Conservation (phyloP, 2,329 filamentous ascomycete species). For the Madurella mycetomatis region DNA sequence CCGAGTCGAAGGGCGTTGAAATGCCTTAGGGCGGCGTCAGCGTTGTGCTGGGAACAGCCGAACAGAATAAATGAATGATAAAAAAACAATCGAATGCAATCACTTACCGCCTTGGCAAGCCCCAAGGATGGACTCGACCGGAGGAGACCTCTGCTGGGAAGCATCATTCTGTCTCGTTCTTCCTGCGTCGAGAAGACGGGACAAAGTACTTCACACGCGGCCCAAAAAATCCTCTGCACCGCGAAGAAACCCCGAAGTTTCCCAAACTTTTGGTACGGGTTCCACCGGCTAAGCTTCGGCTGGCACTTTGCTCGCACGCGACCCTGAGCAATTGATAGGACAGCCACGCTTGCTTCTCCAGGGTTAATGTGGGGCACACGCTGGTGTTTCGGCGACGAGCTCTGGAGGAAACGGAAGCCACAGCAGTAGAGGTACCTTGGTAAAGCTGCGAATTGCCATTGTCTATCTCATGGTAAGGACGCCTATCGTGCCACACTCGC, state of each 20-base stretch:
- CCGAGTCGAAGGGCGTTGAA: slow-evolving; percentile 14
- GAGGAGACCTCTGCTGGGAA: slow-evolving; percentile 51
- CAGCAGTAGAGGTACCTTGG: no score
- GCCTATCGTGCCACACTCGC: not conserved
- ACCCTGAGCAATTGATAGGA: not conserved
- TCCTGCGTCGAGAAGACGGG: slow-evolving; percentile 1
- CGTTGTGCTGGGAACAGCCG: no score
- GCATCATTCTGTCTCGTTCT: slow-evolving; percentile 37
- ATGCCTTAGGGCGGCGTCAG: slow-evolving; percentile 5
- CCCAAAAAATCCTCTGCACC: slow-evolving; percentile 12
- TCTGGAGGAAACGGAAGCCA: no score
- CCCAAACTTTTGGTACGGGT: no score
- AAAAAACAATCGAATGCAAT: slow-evolving; percentile 9
- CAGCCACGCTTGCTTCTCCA: no score
- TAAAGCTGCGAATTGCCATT: not conserved
- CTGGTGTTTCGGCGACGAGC: no score
- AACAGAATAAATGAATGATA: not conserved
- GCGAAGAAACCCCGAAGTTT: no score
- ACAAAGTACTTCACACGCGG: not conserved
- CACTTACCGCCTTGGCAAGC: slow-evolving; percentile 35
- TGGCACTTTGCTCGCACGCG: no score
- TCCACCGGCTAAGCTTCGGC: not conserved
- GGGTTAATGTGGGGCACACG: not conserved
- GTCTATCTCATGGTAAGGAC: not conserved
- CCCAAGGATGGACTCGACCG: slow-evolving; percentile 42